Percentiles rank a stretch among this genome's conserved stretches.
Conservation (phyloP, 805 yeast species). For the Schwanniomyces polymorphus region DNA sequence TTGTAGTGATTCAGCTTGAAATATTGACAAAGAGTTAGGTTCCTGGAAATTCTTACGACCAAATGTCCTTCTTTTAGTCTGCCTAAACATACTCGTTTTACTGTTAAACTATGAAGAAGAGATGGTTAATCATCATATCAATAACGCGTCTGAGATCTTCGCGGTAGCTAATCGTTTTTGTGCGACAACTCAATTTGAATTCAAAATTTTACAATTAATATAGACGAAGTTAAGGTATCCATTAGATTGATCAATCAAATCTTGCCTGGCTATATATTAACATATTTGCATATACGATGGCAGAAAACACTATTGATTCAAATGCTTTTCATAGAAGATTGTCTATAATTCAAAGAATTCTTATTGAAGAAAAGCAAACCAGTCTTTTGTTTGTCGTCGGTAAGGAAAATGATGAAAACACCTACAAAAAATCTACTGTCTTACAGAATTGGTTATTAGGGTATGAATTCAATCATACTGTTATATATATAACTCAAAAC, state of each 20-base stretch:
- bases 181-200: neutral
- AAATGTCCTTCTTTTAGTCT: conserved; percentile 69
- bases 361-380: conserved; percentile 20
- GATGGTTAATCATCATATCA: neutral
- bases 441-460: conserved; percentile 91
- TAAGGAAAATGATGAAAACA: conserved; percentile 82
- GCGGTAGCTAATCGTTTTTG: neutral
- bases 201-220: neutral
- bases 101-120: neutral
- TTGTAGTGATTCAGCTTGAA: conserved; percentile 27
- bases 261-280: neutral
- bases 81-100: conserved; percentile 57
- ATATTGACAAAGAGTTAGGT: conserved; percentile 21
- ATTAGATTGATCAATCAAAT: neutral
- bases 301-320: conserved; percentile 59
- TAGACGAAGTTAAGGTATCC: neutral
- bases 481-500: conserved; percentile 60
- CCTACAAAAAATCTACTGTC: conserved; percentile 83
- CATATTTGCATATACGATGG: conserved; percentile 36
- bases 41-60: conserved; percentile 67
- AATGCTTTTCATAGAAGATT: conserved; percentile 54
- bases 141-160: conserved; percentile 4
- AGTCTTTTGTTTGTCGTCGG: conserved; percentile 68
- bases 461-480: conserved; percentile 94
- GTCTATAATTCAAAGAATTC: conserved; percentile 35